These are phyloP conservation scores for Auricularia sp. DNA, from an alignment of 768 basidiomycete species.

Conservation along the genomic window DNA sequence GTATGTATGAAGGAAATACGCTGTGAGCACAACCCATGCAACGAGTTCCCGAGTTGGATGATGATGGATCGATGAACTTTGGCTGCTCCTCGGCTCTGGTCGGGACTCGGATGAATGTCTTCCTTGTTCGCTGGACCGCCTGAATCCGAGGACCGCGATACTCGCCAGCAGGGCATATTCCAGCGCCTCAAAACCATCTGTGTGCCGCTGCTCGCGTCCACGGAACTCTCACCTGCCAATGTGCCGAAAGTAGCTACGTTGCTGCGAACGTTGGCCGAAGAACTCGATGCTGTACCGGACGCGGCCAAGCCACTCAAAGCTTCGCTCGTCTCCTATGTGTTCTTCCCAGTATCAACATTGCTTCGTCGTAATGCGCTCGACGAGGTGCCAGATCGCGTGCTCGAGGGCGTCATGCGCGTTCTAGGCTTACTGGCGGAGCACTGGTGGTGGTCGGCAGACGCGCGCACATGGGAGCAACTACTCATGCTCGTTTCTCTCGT, in stretches of 20 bases:
- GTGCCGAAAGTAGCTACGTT: slow-evolving; percentile 39
- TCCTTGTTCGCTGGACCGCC: too few relatives aligned
- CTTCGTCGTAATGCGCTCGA: slow-evolving; percentile 63
- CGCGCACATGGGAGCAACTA: slow-evolving; percentile 71
- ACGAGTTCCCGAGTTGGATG: too few relatives aligned
- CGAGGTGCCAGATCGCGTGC: slow-evolving; percentile 65
- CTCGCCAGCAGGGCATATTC: not conserved
- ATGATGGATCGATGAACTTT: too few relatives aligned
- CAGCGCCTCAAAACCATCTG: slow-evolving; percentile 53
- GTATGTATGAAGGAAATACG: too few relatives aligned
- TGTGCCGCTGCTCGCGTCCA: slow-evolving; percentile 68
- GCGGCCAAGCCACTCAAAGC: slow-evolving; percentile 34
- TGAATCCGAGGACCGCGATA: not conserved
- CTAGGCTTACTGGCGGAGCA: slow-evolving; percentile 49
- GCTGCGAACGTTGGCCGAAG: slow-evolving; percentile 42
- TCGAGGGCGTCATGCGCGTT: slow-evolving; percentile 61
- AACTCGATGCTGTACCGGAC: slow-evolving; percentile 35
- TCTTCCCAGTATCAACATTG: slow-evolving; percentile 80
- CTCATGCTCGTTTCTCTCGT: slow-evolving; percentile 66
- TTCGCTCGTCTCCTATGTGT: slow-evolving; percentile 69
- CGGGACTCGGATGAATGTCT: too few relatives aligned
- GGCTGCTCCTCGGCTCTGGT: too few relatives aligned
- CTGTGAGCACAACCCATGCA: too few relatives aligned
- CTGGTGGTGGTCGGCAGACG: slow-evolving; percentile 84
- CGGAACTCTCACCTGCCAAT: slow-evolving; percentile 49